Percentiles rank a stretch among this genome's conserved stretches.
phyloP scores from a whole-genome alignment of 176 grass and related monocot genomes.

The Triticum timopheevii region DNA sequence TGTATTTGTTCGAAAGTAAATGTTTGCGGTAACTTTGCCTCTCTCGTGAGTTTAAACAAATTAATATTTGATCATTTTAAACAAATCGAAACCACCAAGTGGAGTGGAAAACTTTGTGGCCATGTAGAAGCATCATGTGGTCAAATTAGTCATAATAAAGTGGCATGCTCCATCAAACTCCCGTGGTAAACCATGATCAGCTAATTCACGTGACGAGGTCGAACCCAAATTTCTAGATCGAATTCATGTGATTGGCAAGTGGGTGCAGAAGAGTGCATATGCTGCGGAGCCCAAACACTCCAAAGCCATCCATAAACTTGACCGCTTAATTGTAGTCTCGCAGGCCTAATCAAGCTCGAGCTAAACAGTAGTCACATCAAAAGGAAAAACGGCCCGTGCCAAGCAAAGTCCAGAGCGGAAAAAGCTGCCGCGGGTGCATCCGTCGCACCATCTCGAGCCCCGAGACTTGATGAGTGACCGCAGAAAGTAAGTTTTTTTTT shows the following conservation, averaged over 20 bases:
- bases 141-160: not conserved
- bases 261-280: not conserved
- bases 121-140: not conserved
- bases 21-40: too few species aligned
- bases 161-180: not conserved
- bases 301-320: not conserved
- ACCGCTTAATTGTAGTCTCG: not conserved
- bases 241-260: not conserved
- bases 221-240: not conserved
- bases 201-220: not conserved
- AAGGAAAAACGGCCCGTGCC: not conserved
- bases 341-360: too few species aligned
- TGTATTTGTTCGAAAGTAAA: too few species aligned
- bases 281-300: not conserved
- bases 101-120: too few species aligned
- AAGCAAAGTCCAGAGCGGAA: not conserved
- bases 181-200: not conserved
- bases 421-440: not conserved
- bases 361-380: not conserved
- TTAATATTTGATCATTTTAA: too few species aligned
- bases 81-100: too few species aligned
- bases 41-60: too few species aligned
- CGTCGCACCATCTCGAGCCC: not conserved
- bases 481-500: too few species aligned
- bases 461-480: not conserved